Evolutionary conservation across 805 yeast genomes (phyloP), one percentile per base, ranked within the genome.

Genomic region (Metschnikowia reukaufii): DNA sequence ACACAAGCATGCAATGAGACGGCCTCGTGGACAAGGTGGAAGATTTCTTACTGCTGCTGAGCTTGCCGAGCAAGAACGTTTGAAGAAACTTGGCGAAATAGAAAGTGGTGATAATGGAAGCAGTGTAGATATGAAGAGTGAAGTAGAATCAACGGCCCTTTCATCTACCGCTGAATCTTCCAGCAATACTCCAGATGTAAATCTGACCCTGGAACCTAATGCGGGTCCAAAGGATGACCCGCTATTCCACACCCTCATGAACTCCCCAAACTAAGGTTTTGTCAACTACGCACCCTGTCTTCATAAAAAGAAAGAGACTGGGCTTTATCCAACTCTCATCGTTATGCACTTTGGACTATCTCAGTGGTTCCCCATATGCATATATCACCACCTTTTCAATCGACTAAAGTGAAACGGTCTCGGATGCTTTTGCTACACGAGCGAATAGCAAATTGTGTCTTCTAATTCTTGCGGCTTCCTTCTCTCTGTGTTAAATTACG

Each of bases 11-110:
- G 99, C 99, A 2, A 94, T 94, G 99, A 79, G 98, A 63, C 80
- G 99, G 64, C 98, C 99, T 13, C 81, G 99, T 58, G 99, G 99
- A 21, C 98, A 94, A 70, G 99, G 99, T 27, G 99, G 99, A 6
- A 76, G 99, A 50, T 94, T 94, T 57, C 69, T 94, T 49, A 94
- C 99, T 0, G 97, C 98, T 12, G 96, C 96, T 6, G 78, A 73
- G 54, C 72, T 73, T 39, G 77, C 77, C 3, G 77, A 73, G 47
- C 69, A 68, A 57, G 77, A 71, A 33, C 58, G 73, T 23, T 56
- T 66, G 44, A 75, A 70, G 23, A 70, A 68, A 47, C 58, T 68
- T 51, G 63, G 66, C 42, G 73, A 68, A 44, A 40, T 65, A 48
- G 67, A 69, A 21, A 36, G 21, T 27, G 35, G 36, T 20, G 56